Conservation (phyloP, 805 yeast species). For the Wickerhamiella sorbophila region DNA sequence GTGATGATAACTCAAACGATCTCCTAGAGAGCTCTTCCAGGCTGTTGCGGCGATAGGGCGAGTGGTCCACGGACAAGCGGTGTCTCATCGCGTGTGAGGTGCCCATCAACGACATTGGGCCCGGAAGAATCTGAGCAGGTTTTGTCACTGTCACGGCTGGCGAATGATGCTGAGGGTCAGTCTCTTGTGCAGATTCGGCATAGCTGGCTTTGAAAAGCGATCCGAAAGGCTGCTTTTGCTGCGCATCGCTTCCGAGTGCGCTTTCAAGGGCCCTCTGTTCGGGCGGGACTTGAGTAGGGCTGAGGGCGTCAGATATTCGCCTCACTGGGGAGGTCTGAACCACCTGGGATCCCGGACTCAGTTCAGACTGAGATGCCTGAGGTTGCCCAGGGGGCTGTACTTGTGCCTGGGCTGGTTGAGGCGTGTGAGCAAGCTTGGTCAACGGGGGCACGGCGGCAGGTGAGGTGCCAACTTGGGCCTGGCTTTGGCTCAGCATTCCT, state of each 20-base stretch:
- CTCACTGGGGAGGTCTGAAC: neutral
- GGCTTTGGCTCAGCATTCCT: no score
- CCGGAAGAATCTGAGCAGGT: neutral
- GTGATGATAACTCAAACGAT: constrained; percentile 1
- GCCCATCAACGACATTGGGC: neutral
- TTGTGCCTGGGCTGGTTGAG: neutral
- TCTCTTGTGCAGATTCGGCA: neutral
- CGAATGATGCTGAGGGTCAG: neutral
- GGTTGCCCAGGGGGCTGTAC: neutral
- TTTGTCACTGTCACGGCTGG: neutral
- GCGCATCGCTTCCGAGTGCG: no score
- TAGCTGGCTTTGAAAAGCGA: constrained; percentile 1
- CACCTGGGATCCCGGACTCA: neutral
- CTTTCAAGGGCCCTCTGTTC: neutral
- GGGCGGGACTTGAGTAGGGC: neutral
- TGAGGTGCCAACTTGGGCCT: neutral
- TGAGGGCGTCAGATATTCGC: neutral
- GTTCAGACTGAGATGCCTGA: neutral
- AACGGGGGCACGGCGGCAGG: neutral
- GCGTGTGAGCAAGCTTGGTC: neutral
- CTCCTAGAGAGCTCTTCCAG: constrained; percentile 2
- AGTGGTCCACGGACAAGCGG: neutral
- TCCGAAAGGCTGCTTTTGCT: neutral
- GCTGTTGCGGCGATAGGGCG: constrained; percentile 1
- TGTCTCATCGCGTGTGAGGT: neutral